phyloP scores from a whole-genome alignment of 2,329 filamentous ascomycete genomes.

The Hymenoscyphus salicellus region DNA sequence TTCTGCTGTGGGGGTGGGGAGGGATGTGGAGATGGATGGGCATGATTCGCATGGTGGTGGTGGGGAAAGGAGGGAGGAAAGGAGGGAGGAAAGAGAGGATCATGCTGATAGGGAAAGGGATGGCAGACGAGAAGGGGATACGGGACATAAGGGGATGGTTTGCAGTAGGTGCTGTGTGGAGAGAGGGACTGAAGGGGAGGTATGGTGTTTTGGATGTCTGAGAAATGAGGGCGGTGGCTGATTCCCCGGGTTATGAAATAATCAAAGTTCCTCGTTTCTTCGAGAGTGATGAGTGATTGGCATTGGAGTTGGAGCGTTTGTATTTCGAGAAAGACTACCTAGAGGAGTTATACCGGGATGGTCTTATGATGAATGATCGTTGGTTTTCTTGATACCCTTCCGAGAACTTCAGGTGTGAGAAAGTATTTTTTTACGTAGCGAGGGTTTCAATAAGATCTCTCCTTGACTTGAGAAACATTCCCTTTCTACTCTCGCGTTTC shows the following conservation, averaged over 20 bases:
- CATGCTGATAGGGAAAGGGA: constrained; percentile 2
- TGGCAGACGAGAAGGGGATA: background rate
- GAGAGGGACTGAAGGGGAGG: constrained; percentile 59
- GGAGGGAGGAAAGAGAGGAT: constrained; percentile 1
- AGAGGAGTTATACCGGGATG: too few species aligned
- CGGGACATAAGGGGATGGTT: constrained; percentile 43
- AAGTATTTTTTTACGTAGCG: too few species aligned
- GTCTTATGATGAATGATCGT: too few species aligned
- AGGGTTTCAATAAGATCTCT: too few species aligned
- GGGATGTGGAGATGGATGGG: constrained; percentile 13
- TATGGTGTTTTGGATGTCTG: constrained; percentile 64
- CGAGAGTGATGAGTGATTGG: background rate
- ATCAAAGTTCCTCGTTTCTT: background rate
- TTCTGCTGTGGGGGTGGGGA: constrained; percentile 37
- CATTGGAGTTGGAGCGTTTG: background rate
- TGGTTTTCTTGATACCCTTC: too few species aligned
- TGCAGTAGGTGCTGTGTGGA: constrained; percentile 70
- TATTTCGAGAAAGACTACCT: too few species aligned
- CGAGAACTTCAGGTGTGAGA: too few species aligned
- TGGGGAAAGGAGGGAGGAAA: constrained; percentile 4
- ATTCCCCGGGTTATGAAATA: background rate
- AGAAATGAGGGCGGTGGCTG: constrained; percentile 17
- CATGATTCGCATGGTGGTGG: constrained; percentile 3
- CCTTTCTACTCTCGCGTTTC: too few species aligned
- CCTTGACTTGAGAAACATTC: too few species aligned